A percentile compares a stretch with the other conserved stretches of the same genome.
phyloP scores from a whole-genome alignment of 208 protist species.

The Leishmania martiniquensis region DNA sequence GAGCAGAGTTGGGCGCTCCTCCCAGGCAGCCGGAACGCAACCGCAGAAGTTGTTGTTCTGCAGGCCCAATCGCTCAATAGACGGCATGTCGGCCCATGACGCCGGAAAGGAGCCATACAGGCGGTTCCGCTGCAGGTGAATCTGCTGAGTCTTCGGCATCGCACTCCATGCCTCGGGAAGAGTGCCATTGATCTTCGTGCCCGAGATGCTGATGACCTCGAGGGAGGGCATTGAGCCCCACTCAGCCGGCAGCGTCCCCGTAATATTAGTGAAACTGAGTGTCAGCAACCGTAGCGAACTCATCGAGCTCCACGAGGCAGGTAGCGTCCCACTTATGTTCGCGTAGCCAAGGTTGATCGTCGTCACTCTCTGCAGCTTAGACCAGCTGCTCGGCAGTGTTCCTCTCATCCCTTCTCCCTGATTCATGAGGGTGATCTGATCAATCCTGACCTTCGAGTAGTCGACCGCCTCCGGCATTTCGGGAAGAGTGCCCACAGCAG shows the following conservation, averaged over 20 bases:
- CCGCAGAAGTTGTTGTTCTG: neutral
- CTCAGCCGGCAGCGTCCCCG: slow-evolving; percentile 1
- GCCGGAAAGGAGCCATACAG: neutral
- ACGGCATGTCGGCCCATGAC: neutral
- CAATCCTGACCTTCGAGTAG: neutral
- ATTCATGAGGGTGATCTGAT: neutral
- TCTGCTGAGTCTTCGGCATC: neutral
- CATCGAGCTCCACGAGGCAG: neutral
- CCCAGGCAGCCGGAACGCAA: neutral
- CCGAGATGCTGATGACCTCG: neutral
- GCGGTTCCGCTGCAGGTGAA: neutral
- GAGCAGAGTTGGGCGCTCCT: too few species aligned
- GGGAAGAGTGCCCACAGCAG: neutral
- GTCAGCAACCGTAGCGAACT: neutral
- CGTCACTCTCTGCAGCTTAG: neutral
- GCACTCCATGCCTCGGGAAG: slow-evolving; percentile 2
- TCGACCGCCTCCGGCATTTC: slow-evolving; percentile 1
- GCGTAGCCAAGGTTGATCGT: neutral
- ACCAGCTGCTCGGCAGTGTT: neutral
- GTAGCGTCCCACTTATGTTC: neutral
- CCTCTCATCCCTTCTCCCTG: neutral
- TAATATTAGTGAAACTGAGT: neutral
- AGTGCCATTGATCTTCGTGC: neutral
- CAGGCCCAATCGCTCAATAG: neutral
- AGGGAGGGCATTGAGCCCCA: neutral